Percentiles rank a stretch among this genome's conserved stretches.
These are phyloP conservation scores for Ceratobasidium sp. DNA, from an alignment of 1,284 basidiomycete species.

Conservation along the genomic window DNA sequence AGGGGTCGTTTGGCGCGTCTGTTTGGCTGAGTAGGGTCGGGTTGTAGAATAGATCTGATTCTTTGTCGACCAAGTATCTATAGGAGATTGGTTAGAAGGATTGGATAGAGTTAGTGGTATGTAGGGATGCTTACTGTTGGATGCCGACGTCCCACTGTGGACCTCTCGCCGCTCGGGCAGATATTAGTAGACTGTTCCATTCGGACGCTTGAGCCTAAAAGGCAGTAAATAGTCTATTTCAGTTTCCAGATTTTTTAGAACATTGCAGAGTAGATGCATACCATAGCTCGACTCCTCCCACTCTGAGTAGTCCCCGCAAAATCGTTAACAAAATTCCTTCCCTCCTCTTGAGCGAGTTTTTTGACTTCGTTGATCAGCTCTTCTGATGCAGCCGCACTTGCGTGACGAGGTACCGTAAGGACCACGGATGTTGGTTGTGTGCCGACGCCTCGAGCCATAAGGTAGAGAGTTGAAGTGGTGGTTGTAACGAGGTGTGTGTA, in stretches of 20 bases:
- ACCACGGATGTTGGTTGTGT: constrained; percentile 10
- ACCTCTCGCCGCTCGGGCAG: constrained; percentile 80
- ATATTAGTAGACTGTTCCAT: constrained; percentile 83
- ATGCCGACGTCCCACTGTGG: constrained; percentile 88
- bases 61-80: constrained; percentile 70
- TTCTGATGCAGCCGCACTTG: constrained; percentile 32
- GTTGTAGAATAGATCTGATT: constrained; percentile 76
- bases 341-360: constrained; percentile 26
- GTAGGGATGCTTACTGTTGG: constrained; percentile 71
- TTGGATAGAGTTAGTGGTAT: neutral
- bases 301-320: constrained; percentile 21
- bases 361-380: constrained; percentile 28
- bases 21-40: constrained; percentile 61
- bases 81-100: neutral
- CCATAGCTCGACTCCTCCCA: constrained; percentile 31
- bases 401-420: constrained; percentile 40
- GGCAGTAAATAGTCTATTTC: neutral
- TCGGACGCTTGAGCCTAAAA: constrained; percentile 69
- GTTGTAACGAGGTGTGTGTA: neutral
- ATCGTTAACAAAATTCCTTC: constrained; percentile 33
- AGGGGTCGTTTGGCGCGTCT: constrained; percentile 26
- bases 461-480: neutral
- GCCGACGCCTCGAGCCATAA: constrained; percentile 16
- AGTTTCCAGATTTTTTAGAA: no score
- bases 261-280: neutral